phyloP scores from a whole-genome alignment of 176 grass and related monocot species.

The Avena insularis region DNA sequence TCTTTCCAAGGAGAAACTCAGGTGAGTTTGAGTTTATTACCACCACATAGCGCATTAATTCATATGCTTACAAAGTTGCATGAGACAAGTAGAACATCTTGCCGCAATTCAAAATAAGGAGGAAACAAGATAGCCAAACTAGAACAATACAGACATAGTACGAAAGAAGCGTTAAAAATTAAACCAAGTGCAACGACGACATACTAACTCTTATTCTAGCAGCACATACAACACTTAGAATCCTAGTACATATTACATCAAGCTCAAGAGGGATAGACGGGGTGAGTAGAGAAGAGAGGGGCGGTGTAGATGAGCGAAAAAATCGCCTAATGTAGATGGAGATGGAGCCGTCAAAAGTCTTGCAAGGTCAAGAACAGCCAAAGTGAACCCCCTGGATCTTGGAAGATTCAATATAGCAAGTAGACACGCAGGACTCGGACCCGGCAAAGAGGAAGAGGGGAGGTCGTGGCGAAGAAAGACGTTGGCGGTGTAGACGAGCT shows the following conservation, averaged over 20 bases:
- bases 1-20: not conserved
- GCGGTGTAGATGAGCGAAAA: not conserved
- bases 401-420: too few species aligned
- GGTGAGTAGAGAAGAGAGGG: not conserved
- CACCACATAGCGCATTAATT: too few species aligned
- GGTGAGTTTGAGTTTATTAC: not conserved
- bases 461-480: not conserved
- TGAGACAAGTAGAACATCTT: not conserved
- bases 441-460: not conserved
- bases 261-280: constrained; percentile 52
- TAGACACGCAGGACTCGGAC: too few species aligned
- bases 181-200: not conserved
- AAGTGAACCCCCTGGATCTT: too few species aligned
- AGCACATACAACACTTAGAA: not conserved
- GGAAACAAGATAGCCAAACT: not conserved
- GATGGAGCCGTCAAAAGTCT: not conserved
- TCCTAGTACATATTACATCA: not conserved
- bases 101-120: not conserved
- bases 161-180: not conserved
- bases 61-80: not conserved
- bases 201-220: not conserved
- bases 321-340: not conserved
- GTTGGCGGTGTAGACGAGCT: not conserved
- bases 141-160: not conserved
- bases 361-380: constrained; percentile 35